Evolutionary conservation across 1,284 basidiomycete genomes (phyloP), one percentile per base, ranked within the genome.

Genomic region (Somion occarium): DNA sequence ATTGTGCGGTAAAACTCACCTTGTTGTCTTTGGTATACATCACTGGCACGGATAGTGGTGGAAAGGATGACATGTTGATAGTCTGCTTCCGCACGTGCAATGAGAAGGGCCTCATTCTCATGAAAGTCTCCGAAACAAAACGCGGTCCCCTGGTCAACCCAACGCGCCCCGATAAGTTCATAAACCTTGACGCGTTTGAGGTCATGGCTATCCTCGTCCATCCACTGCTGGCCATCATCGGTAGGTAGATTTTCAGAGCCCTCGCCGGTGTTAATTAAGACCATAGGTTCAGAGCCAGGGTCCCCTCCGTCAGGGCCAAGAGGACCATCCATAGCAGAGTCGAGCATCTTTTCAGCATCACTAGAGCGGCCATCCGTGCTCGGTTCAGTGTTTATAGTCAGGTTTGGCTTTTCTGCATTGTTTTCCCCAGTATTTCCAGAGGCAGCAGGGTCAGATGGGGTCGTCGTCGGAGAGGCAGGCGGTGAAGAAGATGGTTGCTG

Each of bases 121-220:
- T 91, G 84, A 60, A 92, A 88, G 61, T 93, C 85, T 37, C 93
- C 93, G 60, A 87, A 89, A 68, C 94, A 96, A 65, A 93, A 90
- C 0, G 94, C 95, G 19, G 94, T 97, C 43, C 94, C 94, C 63
- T 93, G 84, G 74, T 98, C 95, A 52, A 87, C 80, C 94, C 94
- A 98, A 49, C 84, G 83, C 53, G 88, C 79, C 52, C 88, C 90
- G 51, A 93, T 80, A 53, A 98, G 83, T 69, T 94, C 88, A 69
- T 98, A 98, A 24, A 98, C 93, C 87, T 67, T 72, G 58, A 72
- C 70, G 61, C 69, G 69, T 52, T 70, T 70, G 43, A 69, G 60
- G 44, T 71, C 69, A 55, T 70, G 66, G 50, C 62, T 66, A 27
- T 70, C 69, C 41, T 68, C 68, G 38, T 69, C 69, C 5, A 59